Conservation (phyloP, 768 basidiomycete genomes). For the Pisolithus albus region DNA sequence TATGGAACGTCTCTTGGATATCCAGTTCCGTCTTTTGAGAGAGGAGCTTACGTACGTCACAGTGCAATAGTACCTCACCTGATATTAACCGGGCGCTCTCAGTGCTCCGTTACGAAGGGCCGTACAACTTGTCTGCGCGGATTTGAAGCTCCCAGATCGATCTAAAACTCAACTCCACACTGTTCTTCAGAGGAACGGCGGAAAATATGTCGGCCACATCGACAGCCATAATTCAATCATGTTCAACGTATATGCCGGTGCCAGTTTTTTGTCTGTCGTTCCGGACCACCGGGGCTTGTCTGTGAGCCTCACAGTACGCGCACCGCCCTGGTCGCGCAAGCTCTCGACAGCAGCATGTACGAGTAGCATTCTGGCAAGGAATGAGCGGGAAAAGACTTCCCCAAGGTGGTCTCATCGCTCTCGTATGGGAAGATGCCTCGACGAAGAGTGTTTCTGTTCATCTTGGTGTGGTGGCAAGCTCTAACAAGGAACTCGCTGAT, state of each 20-base stretch:
- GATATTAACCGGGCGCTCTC: background rate
- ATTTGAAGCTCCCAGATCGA: constrained; percentile 25
- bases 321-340: constrained; percentile 56
- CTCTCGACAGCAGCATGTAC: constrained; percentile 27
- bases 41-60: constrained; percentile 58
- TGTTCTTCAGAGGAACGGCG: constrained; percentile 47
- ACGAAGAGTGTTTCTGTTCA: constrained; percentile 32
- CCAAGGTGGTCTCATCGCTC: constrained; percentile 57
- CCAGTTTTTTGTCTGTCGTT: constrained; percentile 38
- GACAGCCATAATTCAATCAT: constrained; percentile 42
- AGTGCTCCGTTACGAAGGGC: constrained; percentile 51
- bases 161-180: constrained; percentile 36
- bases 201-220: constrained; percentile 45
- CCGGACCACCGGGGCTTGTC: constrained; percentile 51
- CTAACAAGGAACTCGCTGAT: constrained; percentile 38
- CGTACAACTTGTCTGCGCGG: constrained; percentile 42
- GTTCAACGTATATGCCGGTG: constrained; percentile 58
- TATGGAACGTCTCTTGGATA: constrained; percentile 63
- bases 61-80: background rate
- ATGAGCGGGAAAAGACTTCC: constrained; percentile 52
- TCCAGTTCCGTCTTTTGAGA: constrained; percentile 67
- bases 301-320: constrained; percentile 37
- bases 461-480: constrained; percentile 47
- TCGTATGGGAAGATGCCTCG: constrained; percentile 38
- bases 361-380: constrained; percentile 56